Percentiles rank a stretch among this genome's conserved stretches.
Evolutionary conservation across 805 yeast genomes (phyloP).

Genomic region (Sugiyamaella boreocaroliniensis): DNA sequence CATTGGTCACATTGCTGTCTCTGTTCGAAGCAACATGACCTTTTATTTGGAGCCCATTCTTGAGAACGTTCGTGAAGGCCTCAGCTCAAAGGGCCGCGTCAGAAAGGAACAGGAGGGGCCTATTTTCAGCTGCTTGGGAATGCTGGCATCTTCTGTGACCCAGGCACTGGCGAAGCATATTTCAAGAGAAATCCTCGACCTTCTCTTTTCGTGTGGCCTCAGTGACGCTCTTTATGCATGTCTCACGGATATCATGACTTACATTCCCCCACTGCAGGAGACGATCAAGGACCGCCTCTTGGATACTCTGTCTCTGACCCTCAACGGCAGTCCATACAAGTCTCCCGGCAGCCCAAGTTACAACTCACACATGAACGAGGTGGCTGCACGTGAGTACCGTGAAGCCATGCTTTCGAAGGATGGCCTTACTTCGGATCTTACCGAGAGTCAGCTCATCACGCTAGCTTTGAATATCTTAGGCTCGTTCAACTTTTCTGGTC

Average conservation of each 20-base stretch:
- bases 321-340: slow-evolving; percentile 73
- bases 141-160: slow-evolving; percentile 82
- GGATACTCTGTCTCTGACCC: slow-evolving; percentile 61
- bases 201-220: slow-evolving; percentile 74
- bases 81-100: slow-evolving; percentile 50
- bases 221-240: slow-evolving; percentile 79
- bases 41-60: slow-evolving; percentile 84
- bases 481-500: slow-evolving; percentile 65
- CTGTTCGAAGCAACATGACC: slow-evolving; percentile 74
- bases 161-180: slow-evolving; percentile 87
- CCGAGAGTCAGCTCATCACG: slow-evolving; percentile 49
- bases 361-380: slow-evolving; percentile 48
- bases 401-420: slow-evolving; percentile 66
- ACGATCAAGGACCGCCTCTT: slow-evolving; percentile 65
- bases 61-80: slow-evolving; percentile 74
- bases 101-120: slow-evolving; percentile 78
- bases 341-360: slow-evolving; percentile 84
- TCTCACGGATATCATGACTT: slow-evolving; percentile 54
- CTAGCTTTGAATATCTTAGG: slow-evolving; percentile 76
- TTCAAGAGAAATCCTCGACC: slow-evolving; percentile 70
- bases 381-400: slow-evolving; percentile 72
- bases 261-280: slow-evolving; percentile 74
- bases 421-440: slow-evolving; percentile 46
- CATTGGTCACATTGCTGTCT: slow-evolving; percentile 76
- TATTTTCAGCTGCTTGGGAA: slow-evolving; percentile 80